These are phyloP conservation scores for Emericellopsis terricola DNA, from an alignment of 495 filamentous ascomycete species.

Conservation along the genomic window DNA sequence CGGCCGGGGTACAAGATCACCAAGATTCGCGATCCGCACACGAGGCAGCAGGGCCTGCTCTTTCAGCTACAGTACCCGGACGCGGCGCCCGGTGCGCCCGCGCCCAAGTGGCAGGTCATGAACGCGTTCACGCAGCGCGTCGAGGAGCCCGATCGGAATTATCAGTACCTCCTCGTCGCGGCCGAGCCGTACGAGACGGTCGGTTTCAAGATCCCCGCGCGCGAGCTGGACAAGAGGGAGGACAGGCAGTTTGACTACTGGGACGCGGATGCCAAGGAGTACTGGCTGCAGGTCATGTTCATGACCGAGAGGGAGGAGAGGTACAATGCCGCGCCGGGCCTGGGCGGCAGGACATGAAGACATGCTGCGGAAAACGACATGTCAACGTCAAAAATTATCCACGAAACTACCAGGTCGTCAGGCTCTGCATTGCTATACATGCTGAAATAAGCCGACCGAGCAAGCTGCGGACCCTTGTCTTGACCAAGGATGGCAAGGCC, in stretches of 20 bases:
- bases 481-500: too few species aligned
- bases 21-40: constrained; percentile 79
- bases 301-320: constrained; percentile 96
- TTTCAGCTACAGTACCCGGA: constrained; percentile 96
- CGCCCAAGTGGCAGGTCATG: constrained; percentile 88
- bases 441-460: too few species aligned
- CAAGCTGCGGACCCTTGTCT: too few species aligned
- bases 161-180: constrained; percentile 86
- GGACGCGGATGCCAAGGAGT: constrained; percentile 92
- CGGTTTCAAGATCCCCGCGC: constrained; percentile 86
- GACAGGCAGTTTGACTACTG: constrained; percentile 88
- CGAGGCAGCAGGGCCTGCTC: constrained; percentile 71
- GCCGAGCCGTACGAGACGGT: constrained; percentile 97
- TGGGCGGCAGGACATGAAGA: constrained; percentile 33
- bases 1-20: constrained; percentile 97
- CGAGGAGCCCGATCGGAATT: constrained; percentile 84
- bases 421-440: too few species aligned
- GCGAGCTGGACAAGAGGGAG: constrained; percentile 79
- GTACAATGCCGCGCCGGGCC: constrained; percentile 80
- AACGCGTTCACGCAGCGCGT: constrained; percentile 91
- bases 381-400: neutral
- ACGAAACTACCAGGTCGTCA: too few species aligned
- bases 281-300: constrained; percentile 97
- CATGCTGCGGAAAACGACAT: neutral
- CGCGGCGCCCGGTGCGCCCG: constrained; percentile 47